phyloP scores from a whole-genome alignment of 2,329 filamentous ascomycete genomes.

The Arachnopeziza araneosa region DNA sequence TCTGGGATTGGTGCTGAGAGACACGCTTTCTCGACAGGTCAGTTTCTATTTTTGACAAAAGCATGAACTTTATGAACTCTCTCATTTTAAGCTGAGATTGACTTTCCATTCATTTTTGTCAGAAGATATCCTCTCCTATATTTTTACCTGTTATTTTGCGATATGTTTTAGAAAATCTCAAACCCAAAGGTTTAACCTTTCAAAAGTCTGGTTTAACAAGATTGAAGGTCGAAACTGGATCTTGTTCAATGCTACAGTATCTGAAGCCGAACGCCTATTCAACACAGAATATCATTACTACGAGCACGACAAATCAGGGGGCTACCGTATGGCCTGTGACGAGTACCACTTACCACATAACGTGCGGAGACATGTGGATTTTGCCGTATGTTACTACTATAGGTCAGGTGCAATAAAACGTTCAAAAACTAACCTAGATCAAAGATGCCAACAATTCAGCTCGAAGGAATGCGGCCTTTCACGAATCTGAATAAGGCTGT shows the following conservation, averaged over 20 bases:
- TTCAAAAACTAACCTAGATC: too few species aligned
- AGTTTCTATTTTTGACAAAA: conserved; percentile 7
- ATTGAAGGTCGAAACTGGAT: conserved; percentile 1
- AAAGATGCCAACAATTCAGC: conserved; percentile 19
- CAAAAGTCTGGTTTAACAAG: too few species aligned
- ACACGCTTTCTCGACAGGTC: conserved; percentile 29
- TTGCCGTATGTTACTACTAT: background rate
- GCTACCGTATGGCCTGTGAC: background rate
- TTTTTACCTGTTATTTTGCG: too few species aligned
- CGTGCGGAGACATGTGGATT: conserved; percentile 3
- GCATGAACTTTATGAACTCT: too few species aligned
- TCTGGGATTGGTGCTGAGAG: conserved; percentile 25
- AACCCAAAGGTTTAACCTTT: too few species aligned
- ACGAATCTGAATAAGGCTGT: conserved; percentile 4
- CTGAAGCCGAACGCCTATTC: conserved; percentile 2
- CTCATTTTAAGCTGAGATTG: too few species aligned
- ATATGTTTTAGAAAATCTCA: too few species aligned
- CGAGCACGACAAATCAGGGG: background rate
- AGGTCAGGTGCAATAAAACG: too few species aligned
- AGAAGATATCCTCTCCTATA: too few species aligned
- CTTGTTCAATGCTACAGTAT: conserved; percentile 1
- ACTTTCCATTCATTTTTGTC: too few species aligned
- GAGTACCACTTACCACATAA: conserved; percentile 2
- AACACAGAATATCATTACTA: conserved; percentile 1
- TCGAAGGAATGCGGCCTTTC: conserved; percentile 14